phyloP scores from a whole-genome alignment of 2,329 filamentous ascomycete genomes.

The Xylariaceae sp. region DNA sequence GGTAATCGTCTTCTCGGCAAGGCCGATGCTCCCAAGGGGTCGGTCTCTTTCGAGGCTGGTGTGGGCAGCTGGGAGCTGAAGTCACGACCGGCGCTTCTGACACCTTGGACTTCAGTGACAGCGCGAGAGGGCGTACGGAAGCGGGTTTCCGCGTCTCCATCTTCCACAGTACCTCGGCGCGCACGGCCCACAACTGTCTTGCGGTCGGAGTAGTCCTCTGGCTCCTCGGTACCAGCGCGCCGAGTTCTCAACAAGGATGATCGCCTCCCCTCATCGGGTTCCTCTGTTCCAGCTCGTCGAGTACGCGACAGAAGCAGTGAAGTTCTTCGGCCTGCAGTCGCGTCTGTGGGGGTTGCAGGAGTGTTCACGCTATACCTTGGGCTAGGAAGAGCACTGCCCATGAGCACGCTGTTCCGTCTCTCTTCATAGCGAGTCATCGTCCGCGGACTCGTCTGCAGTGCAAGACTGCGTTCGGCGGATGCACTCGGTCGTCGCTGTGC shows the following conservation, averaged over 20 bases:
- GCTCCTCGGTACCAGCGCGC: constrained; percentile 43
- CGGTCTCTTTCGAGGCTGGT: constrained; percentile 24
- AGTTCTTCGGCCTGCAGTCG: constrained; percentile 43
- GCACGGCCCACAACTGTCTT: constrained; percentile 41
- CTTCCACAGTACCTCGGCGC: constrained; percentile 42
- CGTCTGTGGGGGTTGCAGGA: constrained; percentile 38
- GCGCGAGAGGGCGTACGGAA: constrained; percentile 57
- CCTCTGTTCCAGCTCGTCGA: constrained; percentile 46
- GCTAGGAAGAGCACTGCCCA: constrained; percentile 40
- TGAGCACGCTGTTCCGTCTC: constrained; percentile 43
- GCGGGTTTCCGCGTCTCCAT: constrained; percentile 46
- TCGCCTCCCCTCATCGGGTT: constrained; percentile 46
- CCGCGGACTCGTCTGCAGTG: constrained; percentile 38
- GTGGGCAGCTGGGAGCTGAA: constrained; percentile 33
- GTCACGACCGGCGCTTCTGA: constrained; percentile 33
- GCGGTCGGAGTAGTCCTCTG: constrained; percentile 36
- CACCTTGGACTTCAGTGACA: constrained; percentile 47
- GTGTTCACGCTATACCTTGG: constrained; percentile 34
- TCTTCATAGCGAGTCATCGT: constrained; percentile 50
- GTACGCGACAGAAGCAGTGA: constrained; percentile 44
- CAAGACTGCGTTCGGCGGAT: constrained; percentile 34
- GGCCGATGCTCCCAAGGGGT: constrained; percentile 37
- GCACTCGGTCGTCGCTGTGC: constrained; percentile 34
- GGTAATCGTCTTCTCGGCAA: constrained; percentile 49
- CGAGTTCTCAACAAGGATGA: constrained; percentile 43